These are phyloP conservation scores for Tympanopsis confertula DNA, from an alignment of 2,329 filamentous ascomycete genomes.

Conservation along the genomic window DNA sequence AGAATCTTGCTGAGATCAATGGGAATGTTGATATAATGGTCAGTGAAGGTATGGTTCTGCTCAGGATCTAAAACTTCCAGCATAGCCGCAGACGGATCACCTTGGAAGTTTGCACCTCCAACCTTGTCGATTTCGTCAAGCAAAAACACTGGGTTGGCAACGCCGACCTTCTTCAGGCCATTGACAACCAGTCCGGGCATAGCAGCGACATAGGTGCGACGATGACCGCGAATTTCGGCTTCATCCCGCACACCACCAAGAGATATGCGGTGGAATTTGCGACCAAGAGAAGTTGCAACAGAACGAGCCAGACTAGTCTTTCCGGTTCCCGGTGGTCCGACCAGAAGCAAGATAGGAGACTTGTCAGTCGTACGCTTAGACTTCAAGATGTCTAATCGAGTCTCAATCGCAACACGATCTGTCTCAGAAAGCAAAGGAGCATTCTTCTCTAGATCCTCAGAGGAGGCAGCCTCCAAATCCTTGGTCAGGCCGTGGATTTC, in stretches of 20 bases:
- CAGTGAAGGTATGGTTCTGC: constrained; percentile 87
- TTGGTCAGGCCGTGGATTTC: constrained; percentile 28
- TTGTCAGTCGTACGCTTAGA: constrained; percentile 83
- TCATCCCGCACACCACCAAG: constrained; percentile 92
- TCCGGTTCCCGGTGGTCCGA: constrained; percentile 85
- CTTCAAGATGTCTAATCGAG: constrained; percentile 65
- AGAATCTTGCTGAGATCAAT: constrained; percentile 93
- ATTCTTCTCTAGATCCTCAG: constrained; percentile 19
- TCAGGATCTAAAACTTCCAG: constrained; percentile 94
- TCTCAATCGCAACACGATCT: constrained; percentile 15
- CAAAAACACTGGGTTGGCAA: constrained; percentile 87
- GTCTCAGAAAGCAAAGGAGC: constrained; percentile 11
- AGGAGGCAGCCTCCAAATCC: constrained; percentile 11
- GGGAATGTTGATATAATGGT: constrained; percentile 92
- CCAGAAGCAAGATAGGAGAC: constrained; percentile 85
- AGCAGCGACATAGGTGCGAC: constrained; percentile 93
- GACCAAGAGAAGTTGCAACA: constrained; percentile 78
- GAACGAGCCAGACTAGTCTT: constrained; percentile 94
- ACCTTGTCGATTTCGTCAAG: constrained; percentile 98
- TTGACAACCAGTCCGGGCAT: constrained; percentile 95
- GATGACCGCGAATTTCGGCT: constrained; percentile 89
- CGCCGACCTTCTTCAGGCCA: constrained; percentile 87
- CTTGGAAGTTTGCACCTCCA: constrained; percentile 79
- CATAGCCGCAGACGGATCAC: constrained; percentile 94
- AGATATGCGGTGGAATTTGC: constrained; percentile 95